These are phyloP conservation scores for Penicillium sp. DNA, from an alignment of 2,329 filamentous ascomycete genomes.

Conservation along the genomic window DNA sequence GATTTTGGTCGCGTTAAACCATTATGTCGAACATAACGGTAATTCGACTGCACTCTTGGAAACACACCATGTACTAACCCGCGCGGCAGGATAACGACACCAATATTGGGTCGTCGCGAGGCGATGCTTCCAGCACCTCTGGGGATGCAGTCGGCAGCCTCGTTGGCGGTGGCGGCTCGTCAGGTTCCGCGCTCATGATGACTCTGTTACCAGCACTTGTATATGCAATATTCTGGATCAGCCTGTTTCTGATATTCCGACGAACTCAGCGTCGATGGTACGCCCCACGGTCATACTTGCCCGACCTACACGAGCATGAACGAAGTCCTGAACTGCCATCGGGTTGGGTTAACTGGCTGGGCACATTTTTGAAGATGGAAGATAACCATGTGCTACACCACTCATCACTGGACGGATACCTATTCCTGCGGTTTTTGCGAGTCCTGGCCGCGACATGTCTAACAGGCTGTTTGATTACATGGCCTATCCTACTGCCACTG, in stretches of 20 bases:
- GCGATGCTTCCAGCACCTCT: constrained; percentile 38
- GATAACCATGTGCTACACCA: constrained; percentile 86
- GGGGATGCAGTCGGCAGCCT: constrained; percentile 32
- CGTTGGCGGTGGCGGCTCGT: constrained; percentile 47
- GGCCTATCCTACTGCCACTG: constrained; percentile 84
- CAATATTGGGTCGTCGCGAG: constrained; percentile 44
- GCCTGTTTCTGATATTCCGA: constrained; percentile 49
- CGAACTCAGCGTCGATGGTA: constrained; percentile 49
- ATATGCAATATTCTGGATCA: constrained; percentile 46
- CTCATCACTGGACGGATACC: constrained; percentile 86
- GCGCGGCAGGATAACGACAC: constrained; percentile 40
- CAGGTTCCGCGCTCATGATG: constrained; percentile 50
- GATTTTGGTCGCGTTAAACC: constrained; percentile 2
- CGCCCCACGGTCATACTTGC: constrained; percentile 45
- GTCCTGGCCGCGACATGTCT: constrained; percentile 77
- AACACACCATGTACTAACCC: background rate
- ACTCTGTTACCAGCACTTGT: constrained; percentile 52
- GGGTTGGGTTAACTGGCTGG: constrained; percentile 57
- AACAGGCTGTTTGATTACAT: constrained; percentile 78
- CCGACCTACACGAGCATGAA: constrained; percentile 46
- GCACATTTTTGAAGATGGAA: constrained; percentile 54
- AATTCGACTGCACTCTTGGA: background rate
- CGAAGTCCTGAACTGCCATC: constrained; percentile 50
- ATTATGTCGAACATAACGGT: constrained; percentile 21
- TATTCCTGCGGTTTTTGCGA: constrained; percentile 85